Conservation (phyloP, 345 rosid species). For the Citrus inodora region DNA sequence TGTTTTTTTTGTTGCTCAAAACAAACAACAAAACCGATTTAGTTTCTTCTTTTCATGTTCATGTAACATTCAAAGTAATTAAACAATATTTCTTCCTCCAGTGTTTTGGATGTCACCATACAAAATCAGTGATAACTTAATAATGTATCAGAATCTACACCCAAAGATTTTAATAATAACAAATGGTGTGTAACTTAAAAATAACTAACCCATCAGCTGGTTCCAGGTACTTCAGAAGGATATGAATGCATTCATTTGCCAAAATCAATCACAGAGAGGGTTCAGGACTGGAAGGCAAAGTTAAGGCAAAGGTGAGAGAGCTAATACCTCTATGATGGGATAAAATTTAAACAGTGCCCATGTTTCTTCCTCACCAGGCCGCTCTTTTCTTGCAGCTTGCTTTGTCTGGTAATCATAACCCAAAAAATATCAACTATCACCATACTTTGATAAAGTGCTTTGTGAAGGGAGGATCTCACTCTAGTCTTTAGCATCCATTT, state of each 20-base stretch:
- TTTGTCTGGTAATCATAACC: slow-evolving; percentile 49
- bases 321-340: slow-evolving; percentile 80
- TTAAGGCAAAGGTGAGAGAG: not conserved
- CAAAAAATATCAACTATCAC: slow-evolving; percentile 15
- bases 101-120: not conserved
- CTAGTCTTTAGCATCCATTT: not conserved
- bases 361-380: slow-evolving; percentile 83
- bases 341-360: slow-evolving; percentile 91
- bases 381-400: slow-evolving; percentile 78
- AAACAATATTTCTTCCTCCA: not conserved
- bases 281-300: not conserved
- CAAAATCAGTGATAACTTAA: not conserved
- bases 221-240: not conserved
- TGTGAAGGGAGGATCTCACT: slow-evolving; percentile 1
- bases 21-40: not conserved
- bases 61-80: not conserved
- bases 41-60: not conserved
- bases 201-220: not conserved
- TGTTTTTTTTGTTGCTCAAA: too few species aligned
- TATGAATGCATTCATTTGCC: not conserved
- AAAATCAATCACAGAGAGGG: not conserved
- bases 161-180: not conserved
- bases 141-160: not conserved
- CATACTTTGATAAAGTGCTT: not conserved
- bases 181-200: not conserved